Conservation (phyloP, 2,329 filamentous ascomycete genomes). For the Aquanectria penicillioides region DNA sequence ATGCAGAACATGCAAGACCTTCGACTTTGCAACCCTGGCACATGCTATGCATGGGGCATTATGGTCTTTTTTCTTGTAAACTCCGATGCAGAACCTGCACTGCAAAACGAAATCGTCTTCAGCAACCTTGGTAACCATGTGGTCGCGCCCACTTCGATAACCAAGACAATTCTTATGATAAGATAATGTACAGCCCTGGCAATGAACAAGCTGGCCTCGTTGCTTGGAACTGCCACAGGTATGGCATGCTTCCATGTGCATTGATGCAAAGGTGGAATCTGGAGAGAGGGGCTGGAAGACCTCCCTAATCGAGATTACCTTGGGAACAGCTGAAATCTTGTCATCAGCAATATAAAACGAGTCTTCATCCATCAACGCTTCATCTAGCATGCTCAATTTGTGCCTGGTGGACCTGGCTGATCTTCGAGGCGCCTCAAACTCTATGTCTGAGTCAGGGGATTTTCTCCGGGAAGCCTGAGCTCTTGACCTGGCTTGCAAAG, state of each 20-base stretch:
- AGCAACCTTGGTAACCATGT: conserved; percentile 86
- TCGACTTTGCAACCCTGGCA: conserved; percentile 76
- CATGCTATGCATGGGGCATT: conserved; percentile 73
- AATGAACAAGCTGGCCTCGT: conserved; percentile 79
- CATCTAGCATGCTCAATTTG: conserved; percentile 59
- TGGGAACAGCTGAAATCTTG: conserved; percentile 56
- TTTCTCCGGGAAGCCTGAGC: conserved; percentile 27
- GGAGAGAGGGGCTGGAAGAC: conserved; percentile 71
- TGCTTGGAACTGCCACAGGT: conserved; percentile 65
- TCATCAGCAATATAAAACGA: conserved; percentile 61
- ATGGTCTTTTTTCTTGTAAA: conserved; percentile 73
- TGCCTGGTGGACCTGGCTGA: conserved; percentile 59
- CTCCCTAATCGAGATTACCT: conserved; percentile 76
- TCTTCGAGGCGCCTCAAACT: conserved; percentile 62
- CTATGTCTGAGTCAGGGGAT: conserved; percentile 57
- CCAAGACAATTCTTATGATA: conserved; percentile 90
- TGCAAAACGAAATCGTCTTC: conserved; percentile 85
- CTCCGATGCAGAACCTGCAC: conserved; percentile 84
- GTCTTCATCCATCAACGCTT: conserved; percentile 68
- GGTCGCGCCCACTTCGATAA: conserved; percentile 77
- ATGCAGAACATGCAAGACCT: conserved; percentile 78
- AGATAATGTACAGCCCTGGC: conserved; percentile 87
- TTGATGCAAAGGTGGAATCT: conserved; percentile 73
- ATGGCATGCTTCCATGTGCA: conserved; percentile 78
- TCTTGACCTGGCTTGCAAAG: conserved; percentile 23